phyloP scores from a whole-genome alignment of 148 eudicot species.

The Spergularia marina region DNA sequence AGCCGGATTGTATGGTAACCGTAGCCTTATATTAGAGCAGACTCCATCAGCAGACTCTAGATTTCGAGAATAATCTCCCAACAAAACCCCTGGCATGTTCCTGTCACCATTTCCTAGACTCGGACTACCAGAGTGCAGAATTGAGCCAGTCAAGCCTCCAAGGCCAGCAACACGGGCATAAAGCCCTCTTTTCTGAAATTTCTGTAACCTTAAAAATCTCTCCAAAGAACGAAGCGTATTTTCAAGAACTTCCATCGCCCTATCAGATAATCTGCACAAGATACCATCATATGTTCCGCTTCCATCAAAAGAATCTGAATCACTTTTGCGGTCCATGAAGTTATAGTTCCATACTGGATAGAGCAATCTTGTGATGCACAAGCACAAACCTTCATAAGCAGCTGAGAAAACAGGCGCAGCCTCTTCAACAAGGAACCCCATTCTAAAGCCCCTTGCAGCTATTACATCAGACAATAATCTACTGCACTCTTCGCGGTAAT shows the following conservation, averaged over 20 bases:
- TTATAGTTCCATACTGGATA: slow-evolving; percentile 93
- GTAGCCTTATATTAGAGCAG: slow-evolving; percentile 70
- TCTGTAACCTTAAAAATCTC: slow-evolving; percentile 72
- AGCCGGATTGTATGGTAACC: slow-evolving; percentile 78
- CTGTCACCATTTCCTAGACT: slow-evolving; percentile 64
- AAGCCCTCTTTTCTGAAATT: slow-evolving; percentile 88
- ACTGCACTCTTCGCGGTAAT: slow-evolving; percentile 44
- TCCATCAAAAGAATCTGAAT: slow-evolving; percentile 42
- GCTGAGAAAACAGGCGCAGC: slow-evolving; percentile 95
- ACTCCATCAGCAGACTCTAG: slow-evolving; percentile 55
- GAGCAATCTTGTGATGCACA: slow-evolving; percentile 91
- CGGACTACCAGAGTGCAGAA: slow-evolving; percentile 59
- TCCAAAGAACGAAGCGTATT: slow-evolving; percentile 86
- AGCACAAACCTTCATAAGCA: slow-evolving; percentile 93
- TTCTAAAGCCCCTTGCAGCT: slow-evolving; percentile 85
- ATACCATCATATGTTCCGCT: slow-evolving; percentile 42
- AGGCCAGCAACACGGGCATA: slow-evolving; percentile 92
- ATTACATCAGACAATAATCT: slow-evolving; percentile 72
- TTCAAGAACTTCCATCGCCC: slow-evolving; percentile 85
- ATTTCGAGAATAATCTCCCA: slow-evolving; percentile 62
- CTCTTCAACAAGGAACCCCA: slow-evolving; percentile 98
- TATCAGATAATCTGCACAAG: slow-evolving; percentile 73
- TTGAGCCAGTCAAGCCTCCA: slow-evolving; percentile 90
- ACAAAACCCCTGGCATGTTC: slow-evolving; percentile 62
- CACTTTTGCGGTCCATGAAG: slow-evolving; percentile 52